Base-by-base conservation (phyloP, 225 moss, liverwort and hornwort species). In the Ulota crispa region DNA sequence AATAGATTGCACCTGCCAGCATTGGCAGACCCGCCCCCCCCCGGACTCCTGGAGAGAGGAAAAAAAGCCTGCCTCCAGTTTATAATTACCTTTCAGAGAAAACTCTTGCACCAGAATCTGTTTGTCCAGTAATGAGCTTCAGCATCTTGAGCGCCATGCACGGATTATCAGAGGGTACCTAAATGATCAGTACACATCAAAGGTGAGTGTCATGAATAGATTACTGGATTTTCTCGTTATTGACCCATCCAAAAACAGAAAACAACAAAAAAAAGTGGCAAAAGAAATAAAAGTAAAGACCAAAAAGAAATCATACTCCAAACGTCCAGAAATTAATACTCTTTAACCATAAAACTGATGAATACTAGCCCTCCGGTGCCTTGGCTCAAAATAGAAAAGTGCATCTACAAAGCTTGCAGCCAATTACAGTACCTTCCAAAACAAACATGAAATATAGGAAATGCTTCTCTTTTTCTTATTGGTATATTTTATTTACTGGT, bases 141-240 rank as follows among this genome's bases (percentile, higher is more conserved):
- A 93, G 65, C 90, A 96, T 83, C 83, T 92, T 89, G 66, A 92
- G 90, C 26, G 88, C 96, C 91, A 90, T 91, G 80, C 94, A 96
- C 2, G 94, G 94, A 64, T 92, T 96, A 77, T 96, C 94, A 20
- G 73, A 52, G 21, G 96, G 96, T 78, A 93, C 92, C 95, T 94
- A 86, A 10, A 61, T 28, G 52, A 24, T 59, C 72, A 76, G n/a
- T 63, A 60, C 14, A 31, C 47, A 61, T 64, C 68, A 34, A 53
- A 24, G 9, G 16, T 28, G 13, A 13, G 62, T 62, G 5, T 9
- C 62, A 31, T 63, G 18, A 16, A 2, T 14, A 31, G 18, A 63
- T 63, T 63, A 7, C 27, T 63, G 7, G 64, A 26, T 31, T 32
- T 32, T 31, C 62, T 30, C 60, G 62, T 30, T 64, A 64, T 64